phyloP scores from a whole-genome alignment of 2,329 filamentous ascomycete species.

The Triangularia setosa region DNA sequence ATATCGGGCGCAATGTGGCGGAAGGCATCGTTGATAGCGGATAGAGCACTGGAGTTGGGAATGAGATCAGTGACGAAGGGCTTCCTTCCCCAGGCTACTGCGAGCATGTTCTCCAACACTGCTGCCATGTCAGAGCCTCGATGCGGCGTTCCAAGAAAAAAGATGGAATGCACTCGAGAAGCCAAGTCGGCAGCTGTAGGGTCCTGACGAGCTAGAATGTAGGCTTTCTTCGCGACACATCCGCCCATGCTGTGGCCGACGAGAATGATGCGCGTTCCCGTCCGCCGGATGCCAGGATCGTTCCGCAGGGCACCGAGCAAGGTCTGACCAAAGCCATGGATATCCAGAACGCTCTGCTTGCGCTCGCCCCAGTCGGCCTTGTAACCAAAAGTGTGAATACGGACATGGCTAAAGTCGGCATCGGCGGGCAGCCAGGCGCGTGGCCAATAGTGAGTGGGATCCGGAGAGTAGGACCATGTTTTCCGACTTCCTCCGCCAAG shows the following conservation, averaged over 20 bases:
- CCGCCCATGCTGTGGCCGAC: constrained; percentile 47
- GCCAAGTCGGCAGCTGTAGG: constrained; percentile 29
- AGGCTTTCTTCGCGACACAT: constrained; percentile 36
- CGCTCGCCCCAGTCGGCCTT: constrained; percentile 29
- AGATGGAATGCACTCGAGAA: constrained; percentile 31
- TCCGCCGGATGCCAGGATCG: constrained; percentile 27
- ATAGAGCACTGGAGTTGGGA: constrained; percentile 33
- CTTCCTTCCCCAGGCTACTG: constrained; percentile 31
- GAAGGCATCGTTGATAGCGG: constrained; percentile 43
- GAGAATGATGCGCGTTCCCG: constrained; percentile 36
- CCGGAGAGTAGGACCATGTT: constrained; percentile 33
- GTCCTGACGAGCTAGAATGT: constrained; percentile 34
- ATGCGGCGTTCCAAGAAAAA: constrained; percentile 42
- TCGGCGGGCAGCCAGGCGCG: constrained; percentile 33
- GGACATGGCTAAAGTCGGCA: constrained; percentile 29
- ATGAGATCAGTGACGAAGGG: constrained; percentile 38
- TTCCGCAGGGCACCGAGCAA: constrained; percentile 32
- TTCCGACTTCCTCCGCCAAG: constrained; percentile 35
- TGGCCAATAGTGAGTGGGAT: constrained; percentile 35
- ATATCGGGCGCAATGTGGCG: constrained; percentile 36
- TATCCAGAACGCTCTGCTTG: constrained; percentile 25
- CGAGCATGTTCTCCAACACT: constrained; percentile 34
- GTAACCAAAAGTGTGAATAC: constrained; percentile 37
- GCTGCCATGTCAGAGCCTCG: constrained; percentile 37
- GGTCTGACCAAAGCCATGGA: constrained; percentile 34